Evolutionary conservation across 352 stramenopile genomes (phyloP).

Genomic region (Peronosclerospora sorghi): DNA sequence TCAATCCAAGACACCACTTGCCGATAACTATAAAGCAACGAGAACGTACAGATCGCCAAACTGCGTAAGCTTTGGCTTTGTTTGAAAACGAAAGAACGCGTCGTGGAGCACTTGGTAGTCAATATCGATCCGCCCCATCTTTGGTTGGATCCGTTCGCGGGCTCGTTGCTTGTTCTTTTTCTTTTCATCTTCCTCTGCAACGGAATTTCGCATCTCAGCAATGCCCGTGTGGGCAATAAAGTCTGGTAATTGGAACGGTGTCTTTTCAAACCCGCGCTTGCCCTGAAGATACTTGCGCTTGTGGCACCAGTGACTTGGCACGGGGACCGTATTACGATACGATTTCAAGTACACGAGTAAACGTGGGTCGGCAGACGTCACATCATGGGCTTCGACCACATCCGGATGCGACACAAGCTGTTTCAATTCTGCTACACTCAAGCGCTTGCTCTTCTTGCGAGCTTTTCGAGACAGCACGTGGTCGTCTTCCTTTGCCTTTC

Average conservation of each 20-base stretch:
- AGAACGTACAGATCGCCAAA: constrained; percentile 65
- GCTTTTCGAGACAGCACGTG: constrained; percentile 84
- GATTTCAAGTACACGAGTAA: constrained; percentile 95
- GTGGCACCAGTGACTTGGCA: constrained; percentile 95
- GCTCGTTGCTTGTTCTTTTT: constrained; percentile 90
- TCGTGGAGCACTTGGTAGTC: constrained; percentile 97
- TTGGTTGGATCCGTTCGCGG: constrained; percentile 89
- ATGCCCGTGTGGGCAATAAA: constrained; percentile 97
- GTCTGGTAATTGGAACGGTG: constrained; percentile 90
- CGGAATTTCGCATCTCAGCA: constrained; percentile 60
- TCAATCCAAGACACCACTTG: background rate
- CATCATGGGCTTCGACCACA: constrained; percentile 95
- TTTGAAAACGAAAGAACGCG: constrained; percentile 98
- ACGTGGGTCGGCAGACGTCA: constrained; percentile 91
- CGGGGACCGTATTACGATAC: constrained; percentile 91
- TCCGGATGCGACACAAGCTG: constrained; percentile 87
- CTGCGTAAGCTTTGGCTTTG: constrained; percentile 88
- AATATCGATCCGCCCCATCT: constrained; percentile 95
- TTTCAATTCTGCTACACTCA: constrained; percentile 95
- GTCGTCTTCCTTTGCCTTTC: constrained; percentile 28
- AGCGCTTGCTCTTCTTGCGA: constrained; percentile 87
- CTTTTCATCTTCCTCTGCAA: constrained; percentile 79
- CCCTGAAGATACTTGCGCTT: constrained; percentile 98
- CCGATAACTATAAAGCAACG: background rate
- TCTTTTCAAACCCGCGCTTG: constrained; percentile 93